Evolutionary conservation across 2,329 filamentous ascomycete genomes (phyloP).

Genomic region (Gnomoniopsis sp.): DNA sequence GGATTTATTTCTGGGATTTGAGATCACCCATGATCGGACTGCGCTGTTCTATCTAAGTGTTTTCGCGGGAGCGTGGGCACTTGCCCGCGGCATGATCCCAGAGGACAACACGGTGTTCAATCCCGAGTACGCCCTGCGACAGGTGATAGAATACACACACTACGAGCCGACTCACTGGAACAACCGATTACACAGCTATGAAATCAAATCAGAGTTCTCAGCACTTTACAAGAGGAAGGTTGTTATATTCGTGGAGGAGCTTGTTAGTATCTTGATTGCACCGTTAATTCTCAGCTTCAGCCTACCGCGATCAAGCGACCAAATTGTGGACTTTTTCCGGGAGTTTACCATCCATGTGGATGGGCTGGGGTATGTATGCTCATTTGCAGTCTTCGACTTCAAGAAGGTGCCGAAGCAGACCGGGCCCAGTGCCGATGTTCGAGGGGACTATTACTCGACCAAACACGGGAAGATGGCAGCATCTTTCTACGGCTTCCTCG

Average conservation of each 20-base stretch:
- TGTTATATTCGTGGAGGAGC: conserved; percentile 87
- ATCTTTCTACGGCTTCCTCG: conserved; percentile 91
- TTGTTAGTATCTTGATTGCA: conserved; percentile 87
- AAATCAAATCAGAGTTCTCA: conserved; percentile 88
- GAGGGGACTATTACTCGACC: conserved; percentile 89
- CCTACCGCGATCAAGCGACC: conserved; percentile 82
- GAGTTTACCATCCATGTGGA: conserved; percentile 98
- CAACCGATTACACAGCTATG: conserved; percentile 84
- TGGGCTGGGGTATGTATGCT: conserved; percentile 92
- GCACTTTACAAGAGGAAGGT: conserved; percentile 89
- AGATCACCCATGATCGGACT: conserved; percentile 83
- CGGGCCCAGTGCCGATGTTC: conserved; percentile 56
- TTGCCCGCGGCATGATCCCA: conserved; percentile 77
- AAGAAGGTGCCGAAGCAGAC: conserved; percentile 66
- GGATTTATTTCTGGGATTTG: conserved; percentile 86
- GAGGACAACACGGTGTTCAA: conserved; percentile 90
- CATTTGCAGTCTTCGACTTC: conserved; percentile 96
- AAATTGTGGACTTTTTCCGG: conserved; percentile 94
- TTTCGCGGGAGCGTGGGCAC: conserved; percentile 78
- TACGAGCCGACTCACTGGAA: conserved; percentile 90
- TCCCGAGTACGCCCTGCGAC: conserved; percentile 81
- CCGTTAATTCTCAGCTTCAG: conserved; percentile 86
- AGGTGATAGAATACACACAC: conserved; percentile 89
- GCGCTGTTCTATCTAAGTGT: conserved; percentile 87
- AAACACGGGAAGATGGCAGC: conserved; percentile 99